Evolutionary conservation across 2,329 filamentous ascomycete species (phyloP), one percentile per base, ranked within the genome.

Genomic region (Ascochyta rabiei): DNA sequence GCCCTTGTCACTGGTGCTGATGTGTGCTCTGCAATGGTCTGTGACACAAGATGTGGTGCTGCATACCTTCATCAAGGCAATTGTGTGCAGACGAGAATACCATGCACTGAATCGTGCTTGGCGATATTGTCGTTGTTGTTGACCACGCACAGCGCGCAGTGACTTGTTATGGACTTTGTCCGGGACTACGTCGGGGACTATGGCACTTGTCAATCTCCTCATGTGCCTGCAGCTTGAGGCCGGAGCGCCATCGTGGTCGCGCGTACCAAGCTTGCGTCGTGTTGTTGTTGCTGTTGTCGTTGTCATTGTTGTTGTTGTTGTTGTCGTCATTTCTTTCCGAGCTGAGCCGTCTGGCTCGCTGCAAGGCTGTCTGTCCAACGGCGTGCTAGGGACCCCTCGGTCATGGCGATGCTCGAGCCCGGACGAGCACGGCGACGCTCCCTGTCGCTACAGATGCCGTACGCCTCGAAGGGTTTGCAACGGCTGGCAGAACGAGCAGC

Each of bases 381-480:
- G 47, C 37, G 49, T 54, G 57, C 63, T 63, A 62, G 58, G 60
- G 48, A 48, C 48, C 40, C 47, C 53, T 45, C 46, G 42, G 46
- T 30, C 46, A 49, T 48, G 46, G 51, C 43, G 28, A 35, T 51
- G 54, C 55, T 59, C 53, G 45, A 59, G 55, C 53, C n/a, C 38
- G 26, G 39, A 37, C 19, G 37, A 24, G 52, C 48, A 49, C 48
- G 54, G 52, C 23, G 15, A 42, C 46, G 19, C 37, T 40, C 26
- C 46, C 26, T 26, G n/a, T 50, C 46, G 46, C 46, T 55, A 55
- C 46, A 50, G 41, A 55, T 50, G 41, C 46, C 46, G 30, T 37
- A 30, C 37, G 30, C 18, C 37, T 33, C 16, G 10, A 24, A n/a
- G 44, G 40, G 46, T 44, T 47, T 55, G 47, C 57, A 53, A 48